A percentile compares a stretch with the other conserved stretches of the same genome.
Evolutionary conservation across 257 asterid genomes (phyloP).

Genomic region (Solanum ossicruentum): DNA sequence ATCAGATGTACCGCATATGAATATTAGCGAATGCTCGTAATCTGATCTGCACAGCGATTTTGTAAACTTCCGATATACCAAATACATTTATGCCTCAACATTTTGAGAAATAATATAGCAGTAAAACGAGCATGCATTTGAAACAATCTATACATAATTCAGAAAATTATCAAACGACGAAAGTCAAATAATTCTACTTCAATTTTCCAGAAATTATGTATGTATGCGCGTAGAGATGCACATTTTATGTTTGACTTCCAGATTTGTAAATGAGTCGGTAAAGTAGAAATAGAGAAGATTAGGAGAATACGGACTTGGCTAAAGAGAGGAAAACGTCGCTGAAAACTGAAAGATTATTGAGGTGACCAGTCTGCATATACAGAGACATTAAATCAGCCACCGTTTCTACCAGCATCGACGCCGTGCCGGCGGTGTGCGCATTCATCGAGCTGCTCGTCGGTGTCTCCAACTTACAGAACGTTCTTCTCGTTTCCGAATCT

Average conservation of each 20-base stretch:
- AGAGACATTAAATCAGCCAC: neutral
- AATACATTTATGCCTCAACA: neutral
- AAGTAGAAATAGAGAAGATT: neutral
- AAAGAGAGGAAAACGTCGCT: neutral
- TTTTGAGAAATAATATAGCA: too few species aligned
- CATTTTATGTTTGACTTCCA: neutral
- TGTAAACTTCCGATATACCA: neutral
- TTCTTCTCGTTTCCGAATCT: neutral
- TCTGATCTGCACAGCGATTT: neutral
- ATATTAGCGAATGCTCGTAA: neutral
- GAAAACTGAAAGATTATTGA: neutral
- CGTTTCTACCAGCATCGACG: neutral
- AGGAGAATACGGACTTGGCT: neutral
- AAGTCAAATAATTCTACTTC: neutral
- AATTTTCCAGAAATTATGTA: neutral
- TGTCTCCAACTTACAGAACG: neutral
- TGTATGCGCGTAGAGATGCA: neutral
- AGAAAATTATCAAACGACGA: neutral
- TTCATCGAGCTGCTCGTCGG: neutral
- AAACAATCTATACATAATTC: neutral
- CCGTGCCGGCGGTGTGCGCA: neutral
- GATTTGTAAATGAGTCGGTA: neutral
- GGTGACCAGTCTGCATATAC: neutral
- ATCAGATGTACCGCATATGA: neutral
- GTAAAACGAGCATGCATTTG: too few species aligned